Evolutionary conservation across 305 asterid genomes (phyloP), one percentile per base, ranked within the genome.

Genomic region (Lippia alba): DNA sequence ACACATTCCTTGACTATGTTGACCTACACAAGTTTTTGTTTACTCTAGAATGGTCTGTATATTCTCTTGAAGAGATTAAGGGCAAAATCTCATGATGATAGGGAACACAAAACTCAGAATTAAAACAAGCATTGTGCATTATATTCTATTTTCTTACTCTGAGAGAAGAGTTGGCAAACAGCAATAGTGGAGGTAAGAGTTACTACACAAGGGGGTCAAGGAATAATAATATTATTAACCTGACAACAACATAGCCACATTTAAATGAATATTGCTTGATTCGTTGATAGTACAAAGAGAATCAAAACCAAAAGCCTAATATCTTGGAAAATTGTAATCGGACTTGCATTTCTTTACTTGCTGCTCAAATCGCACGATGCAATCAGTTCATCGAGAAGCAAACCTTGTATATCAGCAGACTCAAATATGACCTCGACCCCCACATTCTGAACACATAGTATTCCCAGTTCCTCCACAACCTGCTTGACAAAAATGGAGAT

Each of bases 401-500:
- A 74, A 72, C 74, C 84, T 77, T 64, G 64, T 66, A 55, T 17
- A 57, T 50, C 56, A 73, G 67, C 73, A 62, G 68, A 59, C 60
- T 81, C 83, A 77, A 15, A 72, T 66, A 60, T 91, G 97, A 67
- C 97, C 95, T 64, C 89, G 76, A 20, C 92, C 97, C 14, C 90
- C 92, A 83, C 96, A 91, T 12, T 81, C 89, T 9, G 84, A 82
- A 65, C 96, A 89, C 94, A 87, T 83, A 12, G 78, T 78, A 67
- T 87, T 87, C 68, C 97, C 96, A 60, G 90, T 84, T 79, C 91
- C 97, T 7, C 95, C 97, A 77, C 97, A 91, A 78, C 90, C 95
- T 87, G 82, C 84, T 70, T 48, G 39, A 54, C 15, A 60, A 66
- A 58, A 32, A 4, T 76, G 55, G 59, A 74, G 20, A 53, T 0